Base-by-base conservation (phyloP, 169 alveolate genomes). In the Babesia ovata region DNA sequence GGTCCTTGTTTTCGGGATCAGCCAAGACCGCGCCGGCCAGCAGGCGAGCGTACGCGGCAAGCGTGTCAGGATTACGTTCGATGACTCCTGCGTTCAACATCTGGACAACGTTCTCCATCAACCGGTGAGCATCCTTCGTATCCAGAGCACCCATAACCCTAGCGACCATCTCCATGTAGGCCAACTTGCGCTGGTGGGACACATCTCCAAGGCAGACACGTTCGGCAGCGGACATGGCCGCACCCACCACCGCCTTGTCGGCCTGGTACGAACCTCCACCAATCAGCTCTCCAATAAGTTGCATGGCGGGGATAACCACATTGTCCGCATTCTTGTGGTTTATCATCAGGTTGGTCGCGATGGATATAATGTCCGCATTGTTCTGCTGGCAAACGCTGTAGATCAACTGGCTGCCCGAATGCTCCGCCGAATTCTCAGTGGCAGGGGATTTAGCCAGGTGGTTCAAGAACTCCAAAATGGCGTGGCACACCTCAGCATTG, bases 291-390 rank as follows among this genome's bases (percentile, higher is more conserved):
- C 85, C 63, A 33, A 83, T 26, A 36, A 83, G 67, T 19, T 83
- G 49, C 78, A 83, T 63, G 19, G 76, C 81, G 0, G 72, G 79
- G n/a, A 83, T 63, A 7, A 83, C 86, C 52, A 83, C 57, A 11
- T 29, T 24, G 69, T 83, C 90, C 59, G 42, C 44, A 17, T 61
- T 46, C 75, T 75, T 83, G 75, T 83, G 71, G 45, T 17, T 72
- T 42, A 60, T 50, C 75, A 83, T 66, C 50, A 65, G 22, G 60
- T 75, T 69, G 33, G 52, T 54, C 11, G 44, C 62, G 16, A 57
- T 69, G n/a, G 76, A 6, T 12, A 75, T 14, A 0, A 69, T 39
- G 60, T 75, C 75, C n/a, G 28, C 58, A 26, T 46, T 46, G 44
- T 36, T 39, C 56, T 54, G 54, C 70, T 65, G 44, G 52, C 73